These are phyloP conservation scores for Staphylotrichum longicolle DNA, from an alignment of 495 filamentous ascomycete genomes.

Conservation along the genomic window DNA sequence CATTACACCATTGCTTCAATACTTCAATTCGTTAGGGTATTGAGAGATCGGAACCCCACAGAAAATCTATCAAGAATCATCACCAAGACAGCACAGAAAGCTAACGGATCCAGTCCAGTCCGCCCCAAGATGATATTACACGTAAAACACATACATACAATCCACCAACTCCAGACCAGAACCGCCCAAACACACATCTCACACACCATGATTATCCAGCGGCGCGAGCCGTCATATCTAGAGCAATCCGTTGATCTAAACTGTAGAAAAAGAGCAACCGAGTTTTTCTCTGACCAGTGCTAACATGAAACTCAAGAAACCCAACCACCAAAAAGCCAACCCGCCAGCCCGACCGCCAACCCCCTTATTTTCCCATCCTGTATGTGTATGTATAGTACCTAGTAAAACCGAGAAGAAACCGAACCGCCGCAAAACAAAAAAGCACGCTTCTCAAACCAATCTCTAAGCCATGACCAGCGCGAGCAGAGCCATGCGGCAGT, in stretches of 20 bases:
- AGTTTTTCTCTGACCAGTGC: neutral
- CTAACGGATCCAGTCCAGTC: too few species aligned
- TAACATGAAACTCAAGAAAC: neutral
- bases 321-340: neutral
- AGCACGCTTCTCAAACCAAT: conserved; percentile 18
- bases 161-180: neutral
- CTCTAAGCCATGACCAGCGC: conserved; percentile 78
- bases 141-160: too few species aligned
- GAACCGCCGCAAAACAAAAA: neutral
- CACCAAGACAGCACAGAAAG: too few species aligned
- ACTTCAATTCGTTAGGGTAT: too few species aligned
- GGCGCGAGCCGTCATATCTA: neutral
- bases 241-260: neutral
- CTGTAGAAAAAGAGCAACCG: neutral
- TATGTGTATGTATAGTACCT: conserved; percentile 2
- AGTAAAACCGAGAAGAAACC: neutral
- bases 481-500: conserved; percentile 94
- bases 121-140: too few species aligned
- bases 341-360: neutral
- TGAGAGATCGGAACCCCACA: too few species aligned
- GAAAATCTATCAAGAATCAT: too few species aligned
- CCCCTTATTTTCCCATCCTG: conserved; percentile 9
- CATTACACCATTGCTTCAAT: too few species aligned
- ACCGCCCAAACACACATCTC: neutral
- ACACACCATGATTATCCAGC: neutral